phyloP scores from a whole-genome alignment of 2,329 filamentous ascomycete species.

The Ceratocystis destructans region DNA sequence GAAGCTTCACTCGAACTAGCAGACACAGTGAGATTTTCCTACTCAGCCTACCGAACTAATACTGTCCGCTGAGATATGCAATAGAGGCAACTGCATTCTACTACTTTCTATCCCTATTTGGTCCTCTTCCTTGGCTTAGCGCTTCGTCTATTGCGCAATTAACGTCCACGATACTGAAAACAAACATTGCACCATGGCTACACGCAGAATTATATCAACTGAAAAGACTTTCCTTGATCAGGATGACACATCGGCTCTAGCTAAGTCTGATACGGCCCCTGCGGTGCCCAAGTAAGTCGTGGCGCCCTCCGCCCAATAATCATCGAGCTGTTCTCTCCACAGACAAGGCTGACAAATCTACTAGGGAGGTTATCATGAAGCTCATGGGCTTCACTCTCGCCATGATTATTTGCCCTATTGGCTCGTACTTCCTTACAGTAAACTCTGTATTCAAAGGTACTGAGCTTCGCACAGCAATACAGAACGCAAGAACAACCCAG shows the following conservation, averaged over 20 bases:
- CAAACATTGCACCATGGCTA: slow-evolving; percentile 44
- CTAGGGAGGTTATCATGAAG: slow-evolving; percentile 73
- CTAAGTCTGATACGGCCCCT: slow-evolving; percentile 61
- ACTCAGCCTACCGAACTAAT: not conserved
- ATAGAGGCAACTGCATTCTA: not conserved
- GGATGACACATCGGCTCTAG: slow-evolving; percentile 36
- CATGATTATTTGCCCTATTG: slow-evolving; percentile 79
- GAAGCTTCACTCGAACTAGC: not conserved
- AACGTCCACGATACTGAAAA: not conserved
- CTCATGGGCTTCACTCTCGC: slow-evolving; percentile 79
- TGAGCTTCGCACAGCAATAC: not conserved
- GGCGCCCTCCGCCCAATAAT: slow-evolving; percentile 6
- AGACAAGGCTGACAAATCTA: slow-evolving; percentile 1
- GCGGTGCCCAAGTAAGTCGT: slow-evolving; percentile 63
- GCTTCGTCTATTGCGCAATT: not conserved
- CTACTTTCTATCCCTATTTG: not conserved
- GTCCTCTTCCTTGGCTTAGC: not conserved
- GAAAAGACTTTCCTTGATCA: slow-evolving; percentile 55
- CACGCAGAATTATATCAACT: slow-evolving; percentile 48
- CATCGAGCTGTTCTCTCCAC: not conserved
- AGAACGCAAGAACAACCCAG: not conserved
- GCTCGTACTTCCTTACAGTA: slow-evolving; percentile 74
- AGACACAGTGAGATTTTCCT: not conserved
- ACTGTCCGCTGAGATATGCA: not conserved
- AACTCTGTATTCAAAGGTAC: slow-evolving; percentile 64